phyloP scores from a whole-genome alignment of 1,139 yeast genomes.

The Yamadazyma mexicana region DNA sequence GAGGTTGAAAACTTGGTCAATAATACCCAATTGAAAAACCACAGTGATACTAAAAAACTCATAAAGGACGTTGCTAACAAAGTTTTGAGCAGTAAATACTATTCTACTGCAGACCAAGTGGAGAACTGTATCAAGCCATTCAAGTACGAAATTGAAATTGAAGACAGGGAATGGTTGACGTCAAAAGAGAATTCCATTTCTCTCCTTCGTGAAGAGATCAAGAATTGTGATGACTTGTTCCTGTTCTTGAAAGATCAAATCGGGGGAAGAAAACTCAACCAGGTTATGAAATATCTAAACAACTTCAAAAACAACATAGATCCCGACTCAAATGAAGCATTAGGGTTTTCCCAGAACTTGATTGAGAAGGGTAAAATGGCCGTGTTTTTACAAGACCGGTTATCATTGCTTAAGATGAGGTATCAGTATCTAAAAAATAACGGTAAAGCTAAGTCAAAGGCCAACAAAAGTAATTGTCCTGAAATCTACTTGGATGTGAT shows the following conservation, averaged over 20 bases:
- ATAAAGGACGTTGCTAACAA: slow-evolving; percentile 83
- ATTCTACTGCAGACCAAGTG: slow-evolving; percentile 95
- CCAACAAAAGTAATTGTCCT: slow-evolving; percentile 88
- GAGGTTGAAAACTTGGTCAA: slow-evolving; percentile 76
- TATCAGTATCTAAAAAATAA: slow-evolving; percentile 73
- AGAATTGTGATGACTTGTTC: slow-evolving; percentile 74
- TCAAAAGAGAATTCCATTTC: slow-evolving; percentile 78
- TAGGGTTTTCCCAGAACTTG: slow-evolving; percentile 74
- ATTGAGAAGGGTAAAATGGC: slow-evolving; percentile 82
- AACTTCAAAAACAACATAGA: slow-evolving; percentile 44
- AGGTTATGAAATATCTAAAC: slow-evolving; percentile 75
- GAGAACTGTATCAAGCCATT: slow-evolving; percentile 97
- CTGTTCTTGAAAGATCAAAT: slow-evolving; percentile 64
- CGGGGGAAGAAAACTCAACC: slow-evolving; percentile 81
- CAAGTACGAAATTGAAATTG: slow-evolving; percentile 94
- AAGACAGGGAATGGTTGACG: slow-evolving; percentile 87
- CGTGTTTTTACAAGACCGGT: slow-evolving; percentile 73
- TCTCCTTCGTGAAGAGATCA: slow-evolving; percentile 77
- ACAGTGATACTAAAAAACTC: slow-evolving; percentile 79
- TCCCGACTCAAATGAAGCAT: slow-evolving; percentile 56
- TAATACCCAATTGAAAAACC: slow-evolving; percentile 74
- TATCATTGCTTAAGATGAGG: slow-evolving; percentile 72
- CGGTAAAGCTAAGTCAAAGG: slow-evolving; percentile 70
- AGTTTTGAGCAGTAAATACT: slow-evolving; percentile 75
- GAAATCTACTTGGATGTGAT: slow-evolving; percentile 92